Base-by-base conservation (phyloP, 169 alveolate genomes). In the Plasmodium knowlesi region DNA sequence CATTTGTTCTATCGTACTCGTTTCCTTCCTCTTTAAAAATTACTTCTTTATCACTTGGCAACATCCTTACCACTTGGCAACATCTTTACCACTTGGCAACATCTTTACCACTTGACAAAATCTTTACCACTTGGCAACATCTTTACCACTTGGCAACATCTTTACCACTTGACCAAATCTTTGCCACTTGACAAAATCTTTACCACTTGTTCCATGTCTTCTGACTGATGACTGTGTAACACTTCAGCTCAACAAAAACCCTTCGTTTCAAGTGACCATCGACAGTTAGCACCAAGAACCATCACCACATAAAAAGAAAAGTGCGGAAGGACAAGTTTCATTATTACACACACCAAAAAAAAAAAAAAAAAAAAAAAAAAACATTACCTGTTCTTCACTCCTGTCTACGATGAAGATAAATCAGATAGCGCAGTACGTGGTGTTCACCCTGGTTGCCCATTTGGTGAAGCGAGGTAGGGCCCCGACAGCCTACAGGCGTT, bases 381-480 rank as follows among this genome's bases (percentile, higher is more conserved):
- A 0, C 10, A 8, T 1, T 73, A 19, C 34, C 16, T 19, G 14
- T 41, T 70, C 32, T 30, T 19, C 67, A 83, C 39, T 10, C 46
- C 43, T 25, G 34, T 30, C 54, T 39, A 83, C 43, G 25, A 83
- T 67, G 82, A 67, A 83, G 73, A 32, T 19, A 25, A 37, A 19
- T 61, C 53, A 70, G 50, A 41, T 70, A 3, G 73, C 10, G 41
- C 73, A 83, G 34, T 83, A 22, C 53, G 46, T 67, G 10, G 32
- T 83, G 22, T 9, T 83, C 57, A 5, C 28, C n/a, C 50, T 83
- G 25, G 30, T 83, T 43, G 67, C 34, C 46, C 61, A 34, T 70
- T 50, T 83, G 43, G 76, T 54, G 34, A 54, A 84, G 32, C 25
- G 39, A 84, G 82, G 74, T 84, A 84, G 30, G 73, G 25, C 10